Percentiles rank a stretch among this genome's conserved stretches.
These are phyloP conservation scores for Ustilago trichophora DNA, from an alignment of 1,284 basidiomycete genomes.

Conservation along the genomic window DNA sequence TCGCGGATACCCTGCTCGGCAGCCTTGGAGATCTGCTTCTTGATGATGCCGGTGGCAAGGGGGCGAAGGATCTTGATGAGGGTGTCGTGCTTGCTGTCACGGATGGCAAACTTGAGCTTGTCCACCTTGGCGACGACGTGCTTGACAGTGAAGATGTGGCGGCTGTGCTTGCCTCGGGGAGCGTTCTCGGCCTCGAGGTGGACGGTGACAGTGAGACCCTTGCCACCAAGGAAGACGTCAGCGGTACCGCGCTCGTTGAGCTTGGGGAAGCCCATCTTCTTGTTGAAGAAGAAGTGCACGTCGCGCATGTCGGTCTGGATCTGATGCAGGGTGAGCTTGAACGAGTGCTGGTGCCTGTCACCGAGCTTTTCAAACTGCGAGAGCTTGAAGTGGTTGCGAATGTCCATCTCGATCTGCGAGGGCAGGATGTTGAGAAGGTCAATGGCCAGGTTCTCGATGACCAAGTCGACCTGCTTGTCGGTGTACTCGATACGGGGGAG, in stretches of 20 bases:
- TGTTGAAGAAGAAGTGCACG: conserved; percentile 78
- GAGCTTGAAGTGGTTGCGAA: conserved; percentile 84
- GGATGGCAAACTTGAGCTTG: conserved; percentile 86
- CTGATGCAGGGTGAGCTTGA: conserved; percentile 71
- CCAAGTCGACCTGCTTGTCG: conserved; percentile 70
- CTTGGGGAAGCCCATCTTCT: conserved; percentile 76
- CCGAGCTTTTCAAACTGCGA: conserved; percentile 53
- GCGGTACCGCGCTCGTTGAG: conserved; percentile 88
- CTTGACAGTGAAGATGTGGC: conserved; percentile 79
- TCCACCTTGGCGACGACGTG: conserved; percentile 82
- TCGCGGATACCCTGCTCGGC: conserved; percentile 79
- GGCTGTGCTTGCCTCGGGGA: conserved; percentile 56
- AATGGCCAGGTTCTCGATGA: conserved; percentile 90
- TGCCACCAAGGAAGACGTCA: conserved; percentile 85
- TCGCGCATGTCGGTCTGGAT: conserved; percentile 95
- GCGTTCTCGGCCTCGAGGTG: conserved; percentile 73
- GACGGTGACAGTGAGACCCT: conserved; percentile 72
- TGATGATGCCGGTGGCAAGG: conserved; percentile 73
- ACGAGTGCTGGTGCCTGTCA: conserved; percentile 54
- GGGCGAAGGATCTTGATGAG: conserved; percentile 81
- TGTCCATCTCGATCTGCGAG: conserved; percentile 80
- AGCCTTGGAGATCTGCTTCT: conserved; percentile 87
- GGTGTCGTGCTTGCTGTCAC: conserved; percentile 88
- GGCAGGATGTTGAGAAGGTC: conserved; percentile 75
- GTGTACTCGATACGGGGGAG: conserved; percentile 70